These are phyloP conservation scores for Naganishia vishniacii DNA, from an alignment of 768 basidiomycete species.

Conservation along the genomic window DNA sequence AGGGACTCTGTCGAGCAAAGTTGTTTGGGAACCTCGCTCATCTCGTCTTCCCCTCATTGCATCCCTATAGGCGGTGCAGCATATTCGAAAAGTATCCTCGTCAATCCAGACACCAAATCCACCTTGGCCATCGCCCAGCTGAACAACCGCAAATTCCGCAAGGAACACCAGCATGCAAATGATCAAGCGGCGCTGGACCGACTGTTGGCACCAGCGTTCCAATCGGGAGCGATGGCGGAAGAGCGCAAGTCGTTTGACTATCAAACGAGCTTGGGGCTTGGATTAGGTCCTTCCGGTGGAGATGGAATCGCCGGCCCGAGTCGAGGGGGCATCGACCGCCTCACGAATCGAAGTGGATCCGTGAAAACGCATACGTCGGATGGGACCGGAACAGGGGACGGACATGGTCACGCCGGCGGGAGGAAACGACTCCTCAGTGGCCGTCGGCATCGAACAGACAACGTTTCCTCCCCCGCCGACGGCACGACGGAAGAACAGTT, in stretches of 20 bases:
- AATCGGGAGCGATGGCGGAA: constrained; percentile 12
- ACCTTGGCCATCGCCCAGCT: constrained; percentile 21
- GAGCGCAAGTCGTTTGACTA: constrained; percentile 21
- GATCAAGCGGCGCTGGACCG: constrained; percentile 27
- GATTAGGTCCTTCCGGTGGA: not conserved
- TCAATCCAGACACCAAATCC: constrained; percentile 21
- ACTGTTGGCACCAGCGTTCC: constrained; percentile 22
- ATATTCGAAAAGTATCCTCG: constrained; percentile 22
- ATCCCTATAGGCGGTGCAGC: constrained; percentile 17
- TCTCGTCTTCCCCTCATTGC: constrained; percentile 1
- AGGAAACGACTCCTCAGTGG: constrained; percentile 3
- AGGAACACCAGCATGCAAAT: constrained; percentile 24
- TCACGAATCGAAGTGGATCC: constrained; percentile 8
- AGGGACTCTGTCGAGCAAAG: not conserved
- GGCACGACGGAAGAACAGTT: constrained; percentile 14
- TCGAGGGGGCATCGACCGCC: constrained; percentile 3
- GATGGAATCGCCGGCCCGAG: constrained; percentile 11
- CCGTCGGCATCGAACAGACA: not conserved
- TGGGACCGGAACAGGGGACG: constrained; percentile 9
- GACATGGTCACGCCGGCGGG: not conserved
- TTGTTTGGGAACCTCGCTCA: not conserved
- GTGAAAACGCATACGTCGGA: constrained; percentile 5
- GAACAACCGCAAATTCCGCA: constrained; percentile 16
- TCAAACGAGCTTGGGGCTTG: not conserved
- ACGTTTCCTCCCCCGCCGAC: not conserved